Evolutionary conservation across 1,284 basidiomycete genomes (phyloP).

Genomic region (Coniophora puteana): DNA sequence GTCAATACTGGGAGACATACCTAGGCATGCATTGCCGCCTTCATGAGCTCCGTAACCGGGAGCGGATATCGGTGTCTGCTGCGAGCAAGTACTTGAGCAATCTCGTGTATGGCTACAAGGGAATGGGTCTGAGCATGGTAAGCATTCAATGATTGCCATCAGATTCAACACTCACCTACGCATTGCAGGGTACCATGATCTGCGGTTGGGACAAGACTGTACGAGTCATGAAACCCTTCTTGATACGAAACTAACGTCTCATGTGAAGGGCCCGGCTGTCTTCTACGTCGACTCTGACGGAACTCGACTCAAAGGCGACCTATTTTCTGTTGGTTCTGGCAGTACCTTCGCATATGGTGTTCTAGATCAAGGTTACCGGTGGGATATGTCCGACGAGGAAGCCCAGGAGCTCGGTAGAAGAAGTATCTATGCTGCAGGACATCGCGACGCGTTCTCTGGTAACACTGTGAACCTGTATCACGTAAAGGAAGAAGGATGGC

Average conservation of each 20-base stretch:
- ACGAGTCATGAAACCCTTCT: slow-evolving; percentile 23
- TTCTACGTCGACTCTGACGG: slow-evolving; percentile 99
- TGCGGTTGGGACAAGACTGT: slow-evolving; percentile 99
- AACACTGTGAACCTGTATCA: slow-evolving; percentile 97
- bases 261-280: slow-evolving; percentile 79
- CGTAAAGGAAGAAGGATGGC: slow-evolving; percentile 92
- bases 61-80: slow-evolving; percentile 97
- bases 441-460: slow-evolving; percentile 97
- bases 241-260: slow-evolving; percentile 1
- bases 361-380: slow-evolving; percentile 93
- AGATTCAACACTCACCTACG: slow-evolving; percentile 5
- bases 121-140: slow-evolving; percentile 98
- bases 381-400: slow-evolving; percentile 92
- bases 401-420: slow-evolving; percentile 93
- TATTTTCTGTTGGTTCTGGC: slow-evolving; percentile 98
- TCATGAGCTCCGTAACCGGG: slow-evolving; percentile 95
- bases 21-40: slow-evolving; percentile 97
- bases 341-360: slow-evolving; percentile 99
- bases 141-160: slow-evolving; percentile 17
- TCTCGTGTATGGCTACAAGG: slow-evolving; percentile 97
- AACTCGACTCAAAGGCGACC: slow-evolving; percentile 90
- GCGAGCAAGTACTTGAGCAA: slow-evolving; percentile 98
- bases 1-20: slow-evolving; percentile 98
- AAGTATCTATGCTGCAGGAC: slow-evolving; percentile 96
- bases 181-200: slow-evolving; percentile 92